A percentile compares a stretch with the other conserved stretches of the same genome.
These are phyloP conservation scores for Aspergillus nanangensis DNA, from an alignment of 495 filamentous ascomycete species.

Conservation along the genomic window DNA sequence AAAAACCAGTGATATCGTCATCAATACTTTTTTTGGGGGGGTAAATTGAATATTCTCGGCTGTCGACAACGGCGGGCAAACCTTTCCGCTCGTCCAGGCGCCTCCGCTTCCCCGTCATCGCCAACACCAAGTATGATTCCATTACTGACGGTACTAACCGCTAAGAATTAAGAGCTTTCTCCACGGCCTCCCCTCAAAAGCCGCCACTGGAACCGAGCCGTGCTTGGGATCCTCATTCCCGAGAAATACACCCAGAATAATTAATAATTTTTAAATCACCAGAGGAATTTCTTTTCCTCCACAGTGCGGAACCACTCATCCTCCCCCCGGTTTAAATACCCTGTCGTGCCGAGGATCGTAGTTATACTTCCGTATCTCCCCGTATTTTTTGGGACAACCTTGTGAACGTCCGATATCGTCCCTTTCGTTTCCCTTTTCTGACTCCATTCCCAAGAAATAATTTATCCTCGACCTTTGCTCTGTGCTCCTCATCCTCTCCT, in stretches of 20 bases:
- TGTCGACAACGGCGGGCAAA: constrained; percentile 9
- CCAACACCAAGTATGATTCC: no score
- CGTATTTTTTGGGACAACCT: constrained; percentile 7
- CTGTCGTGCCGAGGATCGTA: constrained; percentile 15
- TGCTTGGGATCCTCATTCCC: constrained; percentile 19
- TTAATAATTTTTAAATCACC: no score
- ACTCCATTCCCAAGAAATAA: constrained; percentile 1
- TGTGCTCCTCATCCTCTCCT: constrained; percentile 6
- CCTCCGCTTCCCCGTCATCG: constrained; percentile 41
- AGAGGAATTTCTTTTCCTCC: constrained; percentile 1
- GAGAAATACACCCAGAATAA: no score
- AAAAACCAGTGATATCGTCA: no score
- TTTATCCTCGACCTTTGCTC: constrained; percentile 2
- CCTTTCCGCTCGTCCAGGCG: constrained; percentile 43
- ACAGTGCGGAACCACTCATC: background rate
- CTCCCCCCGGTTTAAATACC: constrained; percentile 9
- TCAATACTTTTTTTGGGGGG: no score
- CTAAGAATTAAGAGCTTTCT: no score
- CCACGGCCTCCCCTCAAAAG: constrained; percentile 22
- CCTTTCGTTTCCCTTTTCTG: background rate
- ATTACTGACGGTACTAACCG: no score
- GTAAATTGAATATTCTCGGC: background rate
- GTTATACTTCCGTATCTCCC: constrained; percentile 27
- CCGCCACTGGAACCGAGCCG: constrained; percentile 28
- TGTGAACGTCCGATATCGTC: constrained; percentile 23